phyloP scores from a whole-genome alignment of 2,329 filamentous ascomycete genomes.

The Emmonsiellopsis sp. region DNA sequence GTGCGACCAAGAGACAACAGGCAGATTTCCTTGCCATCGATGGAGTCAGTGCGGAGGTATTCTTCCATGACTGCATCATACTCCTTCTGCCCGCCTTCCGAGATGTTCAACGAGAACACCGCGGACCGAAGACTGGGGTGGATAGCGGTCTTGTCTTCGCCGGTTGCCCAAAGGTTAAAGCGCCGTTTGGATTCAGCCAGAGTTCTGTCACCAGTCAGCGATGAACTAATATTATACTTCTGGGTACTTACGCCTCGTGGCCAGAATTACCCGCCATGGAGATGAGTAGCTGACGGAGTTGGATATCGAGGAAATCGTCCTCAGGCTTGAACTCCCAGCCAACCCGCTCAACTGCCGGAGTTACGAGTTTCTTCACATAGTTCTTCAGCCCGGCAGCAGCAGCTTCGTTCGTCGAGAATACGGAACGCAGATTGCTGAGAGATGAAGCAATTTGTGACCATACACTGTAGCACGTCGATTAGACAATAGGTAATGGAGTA shows the following conservation, averaged over 20 bases:
- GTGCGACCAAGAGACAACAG: slow-evolving; percentile 67
- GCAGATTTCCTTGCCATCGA: slow-evolving; percentile 85
- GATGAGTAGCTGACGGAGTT: slow-evolving; percentile 76
- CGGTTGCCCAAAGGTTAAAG: slow-evolving; percentile 69
- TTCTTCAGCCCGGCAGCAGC: slow-evolving; percentile 65
- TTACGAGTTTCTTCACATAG: slow-evolving; percentile 69
- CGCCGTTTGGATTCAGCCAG: slow-evolving; percentile 65
- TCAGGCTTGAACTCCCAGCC: slow-evolving; percentile 74
- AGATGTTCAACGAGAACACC: slow-evolving; percentile 70
- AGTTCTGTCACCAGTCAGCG: slow-evolving; percentile 37
- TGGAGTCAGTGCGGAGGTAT: slow-evolving; percentile 69
- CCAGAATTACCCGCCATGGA: slow-evolving; percentile 63
- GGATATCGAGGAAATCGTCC: slow-evolving; percentile 73
- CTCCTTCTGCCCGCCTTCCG: slow-evolving; percentile 60
- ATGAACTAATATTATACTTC: background rate
- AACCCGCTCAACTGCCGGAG: slow-evolving; percentile 63
- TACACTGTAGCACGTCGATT: slow-evolving; percentile 42
- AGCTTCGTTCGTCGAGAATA: slow-evolving; percentile 68
- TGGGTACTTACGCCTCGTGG: slow-evolving; percentile 56
- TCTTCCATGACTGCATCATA: slow-evolving; percentile 72
- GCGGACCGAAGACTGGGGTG: slow-evolving; percentile 72
- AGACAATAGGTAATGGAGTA: slow-evolving; percentile 2
- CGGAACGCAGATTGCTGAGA: slow-evolving; percentile 66
- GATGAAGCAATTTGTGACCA: slow-evolving; percentile 79
- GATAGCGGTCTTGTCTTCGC: slow-evolving; percentile 56